phyloP scores from a whole-genome alignment of 345 rosid species.

The Gossypium herbaceum region DNA sequence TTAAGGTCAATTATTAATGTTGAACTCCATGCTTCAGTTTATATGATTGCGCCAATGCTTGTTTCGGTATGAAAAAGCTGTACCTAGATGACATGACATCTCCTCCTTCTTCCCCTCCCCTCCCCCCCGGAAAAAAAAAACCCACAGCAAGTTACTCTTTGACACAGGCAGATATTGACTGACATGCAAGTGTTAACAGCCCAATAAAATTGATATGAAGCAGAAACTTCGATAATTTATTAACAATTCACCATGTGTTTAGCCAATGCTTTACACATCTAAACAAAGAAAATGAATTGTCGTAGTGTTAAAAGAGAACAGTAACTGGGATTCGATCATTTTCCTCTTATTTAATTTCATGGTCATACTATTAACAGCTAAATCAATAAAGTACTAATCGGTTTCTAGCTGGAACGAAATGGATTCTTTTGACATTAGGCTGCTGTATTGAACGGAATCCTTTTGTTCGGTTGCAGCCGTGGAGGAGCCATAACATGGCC shows the following conservation, averaged over 20 bases:
- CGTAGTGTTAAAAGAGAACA: neutral
- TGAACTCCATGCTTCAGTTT: too few relatives aligned
- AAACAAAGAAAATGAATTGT: neutral
- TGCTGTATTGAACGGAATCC: neutral
- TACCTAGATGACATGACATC: too few relatives aligned
- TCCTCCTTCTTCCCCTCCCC: too few relatives aligned
- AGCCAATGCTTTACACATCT: neutral
- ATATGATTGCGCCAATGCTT: too few relatives aligned
- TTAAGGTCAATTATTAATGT: too few relatives aligned
- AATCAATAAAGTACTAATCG: neutral
- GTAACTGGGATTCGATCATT: neutral
- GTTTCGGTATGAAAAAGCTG: too few relatives aligned
- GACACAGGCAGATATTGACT: too few relatives aligned
- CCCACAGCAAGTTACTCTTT: too few relatives aligned
- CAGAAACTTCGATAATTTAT: neutral
- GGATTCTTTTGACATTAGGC: neutral
- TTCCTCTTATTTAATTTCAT: neutral
- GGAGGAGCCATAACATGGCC: slow-evolving; percentile 16
- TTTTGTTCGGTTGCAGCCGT: neutral
- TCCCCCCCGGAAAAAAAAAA: rapidly evolving
- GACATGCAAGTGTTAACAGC: too few relatives aligned
- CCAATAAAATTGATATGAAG: neutral
- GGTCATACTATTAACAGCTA: neutral
- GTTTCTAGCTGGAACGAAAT: neutral
- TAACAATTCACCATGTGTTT: neutral